Conservation (phyloP, 495 filamentous ascomycete genomes). For the Pseudotulostoma volvatum region DNA sequence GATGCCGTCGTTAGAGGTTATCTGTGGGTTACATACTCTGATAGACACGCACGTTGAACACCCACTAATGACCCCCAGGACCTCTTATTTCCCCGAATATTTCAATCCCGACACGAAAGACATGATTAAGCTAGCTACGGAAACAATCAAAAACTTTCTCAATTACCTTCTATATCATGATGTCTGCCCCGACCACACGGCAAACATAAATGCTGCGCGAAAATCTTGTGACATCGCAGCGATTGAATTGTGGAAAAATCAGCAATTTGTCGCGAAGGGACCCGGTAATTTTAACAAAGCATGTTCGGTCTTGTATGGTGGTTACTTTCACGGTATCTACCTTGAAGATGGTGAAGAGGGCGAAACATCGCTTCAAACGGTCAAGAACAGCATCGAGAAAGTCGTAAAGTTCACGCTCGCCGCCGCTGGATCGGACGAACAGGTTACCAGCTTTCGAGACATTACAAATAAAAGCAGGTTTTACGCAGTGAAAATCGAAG, state of each 20-base stretch:
- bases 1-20: conserved; percentile 59
- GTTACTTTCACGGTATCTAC: conserved; percentile 23
- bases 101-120: conserved; percentile 31
- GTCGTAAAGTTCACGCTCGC: conserved; percentile 29
- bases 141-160: conserved; percentile 68
- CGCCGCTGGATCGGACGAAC: conserved; percentile 23
- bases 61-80: conserved; percentile 9
- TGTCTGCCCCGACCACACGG: conserved; percentile 66
- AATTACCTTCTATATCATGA: conserved; percentile 73
- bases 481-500: conserved; percentile 19
- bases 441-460: conserved; percentile 14
- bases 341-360: conserved; percentile 18
- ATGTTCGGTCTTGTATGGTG: conserved; percentile 43
- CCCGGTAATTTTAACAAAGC: conserved; percentile 66
- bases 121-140: conserved; percentile 33
- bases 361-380: conserved; percentile 16
- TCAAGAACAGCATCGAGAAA: conserved; percentile 23
- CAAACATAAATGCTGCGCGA: conserved; percentile 48
- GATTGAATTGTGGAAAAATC: conserved; percentile 44
- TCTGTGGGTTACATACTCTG: conserved; percentile 36
- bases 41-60: too few species aligned
- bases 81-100: conserved; percentile 29
- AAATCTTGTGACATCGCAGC: conserved; percentile 50
- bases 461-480: conserved; percentile 12
- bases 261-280: conserved; percentile 29